These are phyloP conservation scores for Dunaliella primolecta DNA, from an alignment of 139 green algal genomes.

Conservation along the genomic window DNA sequence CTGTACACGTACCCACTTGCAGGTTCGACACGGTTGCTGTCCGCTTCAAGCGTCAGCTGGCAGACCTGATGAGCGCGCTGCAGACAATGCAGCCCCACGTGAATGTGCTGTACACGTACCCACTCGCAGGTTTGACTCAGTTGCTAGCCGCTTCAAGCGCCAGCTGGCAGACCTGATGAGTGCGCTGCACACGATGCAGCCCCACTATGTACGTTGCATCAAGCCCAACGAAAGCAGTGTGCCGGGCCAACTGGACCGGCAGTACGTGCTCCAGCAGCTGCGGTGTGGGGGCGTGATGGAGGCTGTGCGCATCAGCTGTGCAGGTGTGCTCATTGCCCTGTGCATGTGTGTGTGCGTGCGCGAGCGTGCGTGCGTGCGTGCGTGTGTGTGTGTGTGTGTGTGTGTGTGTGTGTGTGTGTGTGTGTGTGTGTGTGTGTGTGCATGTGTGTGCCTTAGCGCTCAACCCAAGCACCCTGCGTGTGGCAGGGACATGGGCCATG, in stretches of 20 bases:
- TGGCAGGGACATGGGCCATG: no score
- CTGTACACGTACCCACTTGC: conserved; percentile 99
- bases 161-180: conserved; percentile 93
- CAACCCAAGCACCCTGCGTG: no score
- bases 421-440: no score
- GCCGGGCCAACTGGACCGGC: conserved; percentile 80
- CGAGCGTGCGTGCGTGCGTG: background rate
- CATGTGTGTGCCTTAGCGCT: no score
- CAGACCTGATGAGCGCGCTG: conserved; percentile 89
- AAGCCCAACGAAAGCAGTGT: conserved; percentile 90
- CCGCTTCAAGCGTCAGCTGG: conserved; percentile 92
- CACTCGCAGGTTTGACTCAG: conserved; percentile 81
- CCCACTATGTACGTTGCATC: conserved; percentile 99
- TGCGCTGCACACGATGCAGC: conserved; percentile 83
- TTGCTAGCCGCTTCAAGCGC: conserved; percentile 87
- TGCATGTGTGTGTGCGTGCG: background rate
- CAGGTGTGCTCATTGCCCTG: conserved; percentile 43
- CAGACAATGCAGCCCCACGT: conserved; percentile 90
- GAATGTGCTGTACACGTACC: no score
- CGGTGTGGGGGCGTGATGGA: conserved; percentile 95
- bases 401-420: no score
- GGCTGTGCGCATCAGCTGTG: conserved; percentile 93
- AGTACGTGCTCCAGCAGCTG: conserved; percentile 93
- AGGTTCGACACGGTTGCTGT: conserved; percentile 75
- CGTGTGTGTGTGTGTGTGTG: background rate